Evolutionary conservation across 108 stramenopile species (phyloP).

Genomic region (Craspedostauros australis): DNA sequence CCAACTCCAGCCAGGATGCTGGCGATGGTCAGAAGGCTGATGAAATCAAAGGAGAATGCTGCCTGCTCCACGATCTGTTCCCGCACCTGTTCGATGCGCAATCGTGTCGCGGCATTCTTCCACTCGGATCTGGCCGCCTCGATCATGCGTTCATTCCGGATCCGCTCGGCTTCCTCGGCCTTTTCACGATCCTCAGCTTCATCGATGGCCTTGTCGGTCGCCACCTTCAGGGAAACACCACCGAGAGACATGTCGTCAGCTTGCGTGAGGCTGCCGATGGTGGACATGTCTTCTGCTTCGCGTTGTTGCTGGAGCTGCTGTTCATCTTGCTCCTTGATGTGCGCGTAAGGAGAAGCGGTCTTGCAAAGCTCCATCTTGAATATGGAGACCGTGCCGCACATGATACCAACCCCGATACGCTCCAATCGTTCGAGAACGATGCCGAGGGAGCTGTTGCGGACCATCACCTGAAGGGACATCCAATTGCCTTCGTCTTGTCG

Average conservation of each 20-base stretch:
- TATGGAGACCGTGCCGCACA: slow-evolving; percentile 30
- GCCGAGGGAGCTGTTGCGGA: slow-evolving; percentile 9
- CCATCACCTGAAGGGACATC: slow-evolving; percentile 17
- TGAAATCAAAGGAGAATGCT: slow-evolving; percentile 37
- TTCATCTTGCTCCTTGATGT: not conserved
- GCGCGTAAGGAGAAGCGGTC: slow-evolving; percentile 4
- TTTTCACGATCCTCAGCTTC: not conserved
- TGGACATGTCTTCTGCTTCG: not conserved
- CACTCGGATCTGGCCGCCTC: slow-evolving; percentile 25
- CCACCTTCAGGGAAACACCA: not conserved
- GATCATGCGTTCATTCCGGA: not conserved
- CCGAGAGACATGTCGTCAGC: not conserved
- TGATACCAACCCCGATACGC: slow-evolving; percentile 37
- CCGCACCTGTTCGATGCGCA: slow-evolving; percentile 49
- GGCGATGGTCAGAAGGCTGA: slow-evolving; percentile 52
- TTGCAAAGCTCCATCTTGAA: slow-evolving; percentile 27
- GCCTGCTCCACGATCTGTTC: slow-evolving; percentile 51
- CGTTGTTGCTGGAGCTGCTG: not conserved
- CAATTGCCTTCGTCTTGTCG: slow-evolving; percentile 1
- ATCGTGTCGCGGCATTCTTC: slow-evolving; percentile 34
- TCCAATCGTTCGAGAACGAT: slow-evolving; percentile 34
- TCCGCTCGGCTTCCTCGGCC: slow-evolving; percentile 2
- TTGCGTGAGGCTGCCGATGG: not conserved
- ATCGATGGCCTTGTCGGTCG: not conserved
- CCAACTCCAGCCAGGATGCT: slow-evolving; percentile 71